Conservation (phyloP, 2,329 filamentous ascomycete species). For the Talaromyces verruculosus region DNA sequence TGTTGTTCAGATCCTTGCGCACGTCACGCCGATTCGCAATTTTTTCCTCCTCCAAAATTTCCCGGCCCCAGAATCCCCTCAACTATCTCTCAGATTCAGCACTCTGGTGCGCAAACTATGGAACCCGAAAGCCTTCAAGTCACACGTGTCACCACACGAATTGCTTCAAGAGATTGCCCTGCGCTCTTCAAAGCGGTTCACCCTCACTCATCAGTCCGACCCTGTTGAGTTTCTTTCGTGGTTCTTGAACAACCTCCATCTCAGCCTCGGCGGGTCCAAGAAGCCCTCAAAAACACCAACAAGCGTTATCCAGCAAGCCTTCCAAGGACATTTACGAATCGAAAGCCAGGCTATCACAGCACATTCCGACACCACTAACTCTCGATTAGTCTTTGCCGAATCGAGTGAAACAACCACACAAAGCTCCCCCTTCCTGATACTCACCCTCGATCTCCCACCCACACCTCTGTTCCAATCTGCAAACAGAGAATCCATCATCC, state of each 20-base stretch:
- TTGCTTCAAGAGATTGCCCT: conserved; percentile 91
- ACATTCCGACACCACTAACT: conserved; percentile 74
- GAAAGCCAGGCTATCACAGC: conserved; percentile 93
- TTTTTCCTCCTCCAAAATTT: conserved; percentile 88
- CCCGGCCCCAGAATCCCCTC: conserved; percentile 59
- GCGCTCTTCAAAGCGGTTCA: conserved; percentile 88
- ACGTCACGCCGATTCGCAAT: conserved; percentile 85
- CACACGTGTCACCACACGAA: conserved; percentile 95
- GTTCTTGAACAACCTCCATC: conserved; percentile 95
- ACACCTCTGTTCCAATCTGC: conserved; percentile 96
- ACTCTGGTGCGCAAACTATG: conserved; percentile 94
- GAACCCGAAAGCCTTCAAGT: conserved; percentile 95
- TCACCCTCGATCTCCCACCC: conserved; percentile 88
- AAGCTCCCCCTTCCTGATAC: conserved; percentile 77
- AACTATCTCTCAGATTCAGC: conserved; percentile 83
- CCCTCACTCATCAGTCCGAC: conserved; percentile 84
- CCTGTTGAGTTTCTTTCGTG: conserved; percentile 95
- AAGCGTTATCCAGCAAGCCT: conserved; percentile 86
- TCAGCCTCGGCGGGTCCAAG: conserved; percentile 85
- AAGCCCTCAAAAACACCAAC: conserved; percentile 66
- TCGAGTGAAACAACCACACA: conserved; percentile 77
- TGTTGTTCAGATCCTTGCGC: conserved; percentile 84
- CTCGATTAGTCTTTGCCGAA: conserved; percentile 90
- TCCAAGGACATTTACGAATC: conserved; percentile 88
- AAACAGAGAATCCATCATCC: conserved; percentile 92